Conservation (phyloP, 257 asterid genomes). For the Phtheirospermum japonicum region DNA sequence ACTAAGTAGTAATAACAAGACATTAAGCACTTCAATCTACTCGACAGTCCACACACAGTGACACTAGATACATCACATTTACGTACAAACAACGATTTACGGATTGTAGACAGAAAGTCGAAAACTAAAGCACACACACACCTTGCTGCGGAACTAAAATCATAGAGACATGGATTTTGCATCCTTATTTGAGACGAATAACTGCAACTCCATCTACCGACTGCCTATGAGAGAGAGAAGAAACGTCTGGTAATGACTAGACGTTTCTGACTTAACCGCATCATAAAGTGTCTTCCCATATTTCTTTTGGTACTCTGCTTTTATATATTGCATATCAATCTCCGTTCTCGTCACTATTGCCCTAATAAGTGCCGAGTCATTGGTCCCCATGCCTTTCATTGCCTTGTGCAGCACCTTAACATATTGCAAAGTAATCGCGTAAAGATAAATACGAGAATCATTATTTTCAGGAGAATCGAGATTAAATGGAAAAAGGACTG, state of each 20-base stretch:
- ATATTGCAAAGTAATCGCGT: not conserved
- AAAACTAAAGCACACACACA: too few relatives aligned
- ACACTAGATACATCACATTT: too few relatives aligned
- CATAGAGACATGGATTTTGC: too few relatives aligned
- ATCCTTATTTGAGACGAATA: not conserved
- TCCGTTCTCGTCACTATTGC: conserved; percentile 81
- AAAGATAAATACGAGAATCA: not conserved
- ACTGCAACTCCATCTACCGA: conserved; percentile 30
- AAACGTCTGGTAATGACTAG: conserved; percentile 64
- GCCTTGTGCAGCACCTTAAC: conserved; percentile 66
- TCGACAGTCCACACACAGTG: too few relatives aligned
- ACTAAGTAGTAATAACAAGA: too few relatives aligned
- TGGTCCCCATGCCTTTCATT: conserved; percentile 92
- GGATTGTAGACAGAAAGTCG: too few relatives aligned
- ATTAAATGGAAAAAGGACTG: not conserved
- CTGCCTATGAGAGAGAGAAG: conserved; percentile 71
- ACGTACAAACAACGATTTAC: too few relatives aligned
- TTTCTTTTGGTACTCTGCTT: conserved; percentile 76
- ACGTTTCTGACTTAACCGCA: conserved; percentile 68
- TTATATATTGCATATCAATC: conserved; percentile 82
- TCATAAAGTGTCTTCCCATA: conserved; percentile 67
- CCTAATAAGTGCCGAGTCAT: conserved; percentile 65
- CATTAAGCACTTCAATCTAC: too few relatives aligned
- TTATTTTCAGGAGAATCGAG: not conserved
- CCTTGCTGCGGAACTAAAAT: too few relatives aligned